Evolutionary conservation across 2,329 filamentous ascomycete species (phyloP).

Genomic region (Phyllosticta ampelicida): DNA sequence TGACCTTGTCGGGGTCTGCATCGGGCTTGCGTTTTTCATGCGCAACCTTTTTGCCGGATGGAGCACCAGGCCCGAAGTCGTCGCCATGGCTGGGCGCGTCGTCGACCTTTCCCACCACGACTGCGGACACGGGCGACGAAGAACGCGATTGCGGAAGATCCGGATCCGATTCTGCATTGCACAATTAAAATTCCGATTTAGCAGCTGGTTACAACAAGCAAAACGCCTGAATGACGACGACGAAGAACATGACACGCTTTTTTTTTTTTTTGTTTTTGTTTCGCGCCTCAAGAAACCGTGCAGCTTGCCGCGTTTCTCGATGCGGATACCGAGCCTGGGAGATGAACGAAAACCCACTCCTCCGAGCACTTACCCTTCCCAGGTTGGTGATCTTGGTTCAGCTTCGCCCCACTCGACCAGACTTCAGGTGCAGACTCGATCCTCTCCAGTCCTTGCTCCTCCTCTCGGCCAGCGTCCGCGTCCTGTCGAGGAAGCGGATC

Average conservation of each 20-base stretch:
- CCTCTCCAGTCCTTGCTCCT: not conserved
- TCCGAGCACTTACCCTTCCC: not conserved
- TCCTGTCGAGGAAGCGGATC: not conserved
- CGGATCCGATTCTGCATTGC: not conserved
- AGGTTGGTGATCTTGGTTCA: not conserved
- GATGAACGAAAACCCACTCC: not conserved
- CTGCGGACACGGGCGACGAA: slow-evolving; percentile 14
- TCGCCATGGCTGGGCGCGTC: slow-evolving; percentile 24
- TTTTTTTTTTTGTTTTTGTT: not conserved
- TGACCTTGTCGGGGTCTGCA: slow-evolving; percentile 24
- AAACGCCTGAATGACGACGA: not conserved
- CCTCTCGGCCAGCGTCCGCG: not conserved
- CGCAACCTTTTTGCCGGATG: slow-evolving; percentile 23
- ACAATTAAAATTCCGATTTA: not conserved
- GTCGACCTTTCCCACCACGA: slow-evolving; percentile 28
- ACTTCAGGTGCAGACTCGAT: slow-evolving; percentile 2
- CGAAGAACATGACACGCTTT: not conserved
- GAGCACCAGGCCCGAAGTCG: slow-evolving; percentile 25
- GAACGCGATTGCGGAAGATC: not conserved
- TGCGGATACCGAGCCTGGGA: not conserved
- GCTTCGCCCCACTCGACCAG: not conserved
- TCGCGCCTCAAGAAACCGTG: not conserved
- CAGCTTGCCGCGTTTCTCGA: not conserved
- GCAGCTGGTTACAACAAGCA: not conserved
- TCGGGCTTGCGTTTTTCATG: slow-evolving; percentile 23